phyloP scores from a whole-genome alignment of 169 alveolate species.

The Amoebophrya sp. region DNA sequence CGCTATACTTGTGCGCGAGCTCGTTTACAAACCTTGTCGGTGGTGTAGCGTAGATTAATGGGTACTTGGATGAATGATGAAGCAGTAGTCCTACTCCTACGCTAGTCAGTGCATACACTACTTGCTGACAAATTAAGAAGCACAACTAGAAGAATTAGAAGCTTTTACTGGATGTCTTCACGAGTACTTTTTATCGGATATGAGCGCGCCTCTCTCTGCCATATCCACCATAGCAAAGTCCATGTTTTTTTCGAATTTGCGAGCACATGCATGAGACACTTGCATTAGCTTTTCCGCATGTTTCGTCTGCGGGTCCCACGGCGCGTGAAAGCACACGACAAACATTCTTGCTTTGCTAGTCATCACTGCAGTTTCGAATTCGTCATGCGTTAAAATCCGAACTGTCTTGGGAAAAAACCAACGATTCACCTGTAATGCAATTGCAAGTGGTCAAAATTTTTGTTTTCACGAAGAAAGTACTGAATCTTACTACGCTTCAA shows the following conservation, averaged over 20 bases:
- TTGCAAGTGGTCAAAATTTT: neutral
- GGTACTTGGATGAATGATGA: too few species aligned
- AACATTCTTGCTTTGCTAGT: neutral
- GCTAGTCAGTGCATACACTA: too few species aligned
- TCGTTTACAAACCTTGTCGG: neutral
- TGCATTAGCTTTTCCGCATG: conserved; percentile 14
- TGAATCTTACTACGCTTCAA: too few species aligned
- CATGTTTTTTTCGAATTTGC: neutral
- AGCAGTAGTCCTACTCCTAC: too few species aligned
- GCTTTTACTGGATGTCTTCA: too few species aligned
- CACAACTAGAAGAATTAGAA: too few species aligned
- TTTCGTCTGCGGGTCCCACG: conserved; percentile 21
- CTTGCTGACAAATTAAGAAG: too few species aligned
- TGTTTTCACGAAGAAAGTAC: neutral
- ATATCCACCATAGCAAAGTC: conserved; percentile 3
- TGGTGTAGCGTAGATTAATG: too few species aligned
- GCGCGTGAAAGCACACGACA: neutral
- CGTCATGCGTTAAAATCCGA: neutral
- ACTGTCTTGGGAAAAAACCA: conserved; percentile 9
- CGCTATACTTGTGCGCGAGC: conserved; percentile 22
- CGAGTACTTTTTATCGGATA: neutral
- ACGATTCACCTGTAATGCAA: neutral
- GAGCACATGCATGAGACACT: neutral
- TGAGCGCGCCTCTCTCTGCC: conserved; percentile 11
- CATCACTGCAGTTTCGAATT: neutral